Conservation (phyloP, 176 grass and related monocot genomes). For the Canna indica region DNA sequence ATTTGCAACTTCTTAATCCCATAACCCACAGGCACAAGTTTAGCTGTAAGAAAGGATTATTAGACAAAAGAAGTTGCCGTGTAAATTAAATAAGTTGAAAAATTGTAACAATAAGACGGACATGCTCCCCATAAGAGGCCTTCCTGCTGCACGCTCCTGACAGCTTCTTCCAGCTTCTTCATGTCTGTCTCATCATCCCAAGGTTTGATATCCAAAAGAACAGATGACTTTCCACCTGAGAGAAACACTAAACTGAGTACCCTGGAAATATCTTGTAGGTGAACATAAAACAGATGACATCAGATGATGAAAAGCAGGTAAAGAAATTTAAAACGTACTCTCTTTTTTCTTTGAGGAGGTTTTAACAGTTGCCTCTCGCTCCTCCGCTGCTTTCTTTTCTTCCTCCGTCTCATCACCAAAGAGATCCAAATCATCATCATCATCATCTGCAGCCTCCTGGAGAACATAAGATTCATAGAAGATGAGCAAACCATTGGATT, state of each 20-base stretch:
- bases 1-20: slow-evolving; percentile 91
- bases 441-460: slow-evolving; percentile 32
- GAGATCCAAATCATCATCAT: slow-evolving; percentile 46
- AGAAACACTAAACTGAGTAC: neutral
- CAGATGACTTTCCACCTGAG: slow-evolving; percentile 83
- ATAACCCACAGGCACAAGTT: slow-evolving; percentile 79
- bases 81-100: neutral
- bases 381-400: slow-evolving; percentile 52
- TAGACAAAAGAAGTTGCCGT: no score
- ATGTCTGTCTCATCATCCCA: slow-evolving; percentile 99
- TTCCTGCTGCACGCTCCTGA: slow-evolving; percentile 54
- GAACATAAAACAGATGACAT: neutral
- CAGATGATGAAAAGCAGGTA: no score
- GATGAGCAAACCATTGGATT: neutral
- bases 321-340: slow-evolving; percentile 24
- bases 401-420: slow-evolving; percentile 73
- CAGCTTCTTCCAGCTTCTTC: slow-evolving; percentile 92
- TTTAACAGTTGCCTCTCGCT: slow-evolving; percentile 41
- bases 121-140: slow-evolving; percentile 96
- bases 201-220: slow-evolving; percentile 82
- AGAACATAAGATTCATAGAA: neutral
- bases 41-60: slow-evolving; percentile 36
- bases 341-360: slow-evolving; percentile 72
- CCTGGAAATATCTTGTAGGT: neutral
- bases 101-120: slow-evolving; percentile 9